Evolutionary conservation across 371 early-diverging fungal genomes (phyloP).

Genomic region (Phascolomyces articulosus): DNA sequence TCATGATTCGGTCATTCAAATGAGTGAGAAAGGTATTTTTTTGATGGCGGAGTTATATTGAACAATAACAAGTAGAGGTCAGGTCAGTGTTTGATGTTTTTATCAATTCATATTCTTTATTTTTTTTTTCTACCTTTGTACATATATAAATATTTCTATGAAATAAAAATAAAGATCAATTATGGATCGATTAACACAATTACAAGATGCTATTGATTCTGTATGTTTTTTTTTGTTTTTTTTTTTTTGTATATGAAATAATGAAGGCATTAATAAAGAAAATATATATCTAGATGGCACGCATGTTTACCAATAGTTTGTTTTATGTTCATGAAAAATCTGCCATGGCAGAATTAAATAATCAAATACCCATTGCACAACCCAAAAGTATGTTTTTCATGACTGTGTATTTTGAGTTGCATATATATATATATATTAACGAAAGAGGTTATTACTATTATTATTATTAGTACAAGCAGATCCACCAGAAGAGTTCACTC

Average conservation of each 20-base stretch:
- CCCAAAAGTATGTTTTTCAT: slow-evolving; percentile 39
- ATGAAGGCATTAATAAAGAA: neutral
- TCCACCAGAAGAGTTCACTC: slow-evolving; percentile 46
- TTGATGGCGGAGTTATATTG: too few relatives aligned
- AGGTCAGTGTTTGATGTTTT: too few relatives aligned
- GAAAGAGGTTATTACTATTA: neutral
- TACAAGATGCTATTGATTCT: slow-evolving; percentile 68
- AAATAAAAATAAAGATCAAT: slow-evolving; percentile 3
- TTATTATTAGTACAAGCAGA: slow-evolving; percentile 47
- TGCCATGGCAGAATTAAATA: slow-evolving; percentile 43
- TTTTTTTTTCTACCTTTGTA: neutral
- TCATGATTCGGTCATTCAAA: too few relatives aligned
- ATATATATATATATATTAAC: neutral
- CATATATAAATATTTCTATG: neutral
- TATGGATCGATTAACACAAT: slow-evolving; percentile 53
- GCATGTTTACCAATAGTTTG: slow-evolving; percentile 58
- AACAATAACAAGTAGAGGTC: too few relatives aligned
- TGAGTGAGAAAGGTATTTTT: too few relatives aligned
- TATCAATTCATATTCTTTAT: too few relatives aligned
- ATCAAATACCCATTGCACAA: slow-evolving; percentile 43
- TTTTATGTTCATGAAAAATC: slow-evolving; percentile 57
- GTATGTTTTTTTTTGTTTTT: slow-evolving; percentile 17
- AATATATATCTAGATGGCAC: slow-evolving; percentile 34
- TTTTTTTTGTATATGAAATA: neutral
- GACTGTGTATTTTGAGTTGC: too few relatives aligned